A percentile compares a stretch with the other conserved stretches of the same genome.
These are phyloP conservation scores for Afroboletus lepidellus DNA, from an alignment of 1,284 basidiomycete species.

Conservation along the genomic window DNA sequence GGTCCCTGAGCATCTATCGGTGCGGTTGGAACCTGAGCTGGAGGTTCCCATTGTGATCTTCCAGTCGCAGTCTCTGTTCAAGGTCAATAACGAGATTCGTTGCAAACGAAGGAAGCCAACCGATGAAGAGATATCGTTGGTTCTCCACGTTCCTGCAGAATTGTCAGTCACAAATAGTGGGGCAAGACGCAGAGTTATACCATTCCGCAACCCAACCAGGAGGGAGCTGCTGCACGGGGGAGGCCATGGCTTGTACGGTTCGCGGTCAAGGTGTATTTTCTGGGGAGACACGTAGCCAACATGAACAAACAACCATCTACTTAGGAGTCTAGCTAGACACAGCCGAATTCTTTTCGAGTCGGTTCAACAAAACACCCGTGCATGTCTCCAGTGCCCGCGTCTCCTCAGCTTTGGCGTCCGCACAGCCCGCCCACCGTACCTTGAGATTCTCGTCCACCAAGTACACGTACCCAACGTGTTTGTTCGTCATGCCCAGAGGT, in stretches of 20 bases:
- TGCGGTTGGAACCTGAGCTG: constrained; percentile 39
- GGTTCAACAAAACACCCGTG: constrained; percentile 68
- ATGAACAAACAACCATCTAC: constrained; percentile 32
- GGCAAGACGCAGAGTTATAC: constrained; percentile 38
- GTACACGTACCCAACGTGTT: constrained; percentile 91
- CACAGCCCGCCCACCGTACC: constrained; percentile 93
- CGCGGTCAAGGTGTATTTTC: constrained; percentile 19
- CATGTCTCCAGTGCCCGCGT: constrained; percentile 70
- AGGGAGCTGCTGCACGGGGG: constrained; percentile 71
- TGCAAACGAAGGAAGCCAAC: constrained; percentile 36
- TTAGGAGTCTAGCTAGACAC: background rate
- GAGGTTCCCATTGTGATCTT: constrained; percentile 66
- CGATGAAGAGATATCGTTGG: constrained; percentile 84
- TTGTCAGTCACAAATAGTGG: background rate
- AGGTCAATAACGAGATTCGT: constrained; percentile 17
- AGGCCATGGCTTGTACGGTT: constrained; percentile 49
- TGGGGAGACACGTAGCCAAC: constrained; percentile 36
- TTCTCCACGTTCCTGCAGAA: constrained; percentile 73
- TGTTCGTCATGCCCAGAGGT: constrained; percentile 85
- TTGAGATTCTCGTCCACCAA: constrained; percentile 83
- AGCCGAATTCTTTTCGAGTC: constrained; percentile 41
- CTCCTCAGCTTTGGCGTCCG: constrained; percentile 79
- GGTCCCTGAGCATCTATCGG: constrained; percentile 40
- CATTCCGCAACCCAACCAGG: constrained; percentile 90
- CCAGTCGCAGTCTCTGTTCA: constrained; percentile 52